phyloP scores from a whole-genome alignment of 2,329 filamentous ascomycete genomes.

The Colletotrichum gigasporum region DNA sequence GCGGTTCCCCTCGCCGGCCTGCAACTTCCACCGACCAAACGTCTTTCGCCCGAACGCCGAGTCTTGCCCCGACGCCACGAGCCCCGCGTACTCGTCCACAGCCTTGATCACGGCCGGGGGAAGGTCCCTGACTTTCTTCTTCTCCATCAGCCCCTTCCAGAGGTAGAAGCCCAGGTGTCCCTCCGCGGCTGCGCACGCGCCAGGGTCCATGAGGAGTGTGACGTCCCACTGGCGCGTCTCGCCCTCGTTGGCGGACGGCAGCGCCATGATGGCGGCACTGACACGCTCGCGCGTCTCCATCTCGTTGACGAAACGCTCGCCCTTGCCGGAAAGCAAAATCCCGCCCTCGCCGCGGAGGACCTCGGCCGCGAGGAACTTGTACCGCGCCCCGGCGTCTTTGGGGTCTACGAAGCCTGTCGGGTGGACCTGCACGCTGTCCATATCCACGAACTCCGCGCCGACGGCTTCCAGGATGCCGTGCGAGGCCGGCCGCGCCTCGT shows the following conservation, averaged over 20 bases:
- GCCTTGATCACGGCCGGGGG: conserved; percentile 47
- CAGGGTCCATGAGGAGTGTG: conserved; percentile 67
- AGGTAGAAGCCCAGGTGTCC: conserved; percentile 71
- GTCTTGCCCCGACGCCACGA: conserved; percentile 47
- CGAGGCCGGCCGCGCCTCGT: conserved; percentile 65
- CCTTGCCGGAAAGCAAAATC: conserved; percentile 57
- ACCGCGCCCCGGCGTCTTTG: conserved; percentile 49
- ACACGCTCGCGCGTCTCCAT: conserved; percentile 67
- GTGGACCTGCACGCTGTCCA: conserved; percentile 70
- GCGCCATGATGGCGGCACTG: conserved; percentile 59
- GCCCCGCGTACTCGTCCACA: conserved; percentile 58
- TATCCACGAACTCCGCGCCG: conserved; percentile 56
- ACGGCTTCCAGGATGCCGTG: conserved; percentile 53
- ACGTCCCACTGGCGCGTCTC: conserved; percentile 65
- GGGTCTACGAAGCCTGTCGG: conserved; percentile 72
- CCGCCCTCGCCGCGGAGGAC: conserved; percentile 71
- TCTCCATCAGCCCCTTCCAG: conserved; percentile 69
- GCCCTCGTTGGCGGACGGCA: conserved; percentile 39
- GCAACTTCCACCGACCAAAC: conserved; percentile 66
- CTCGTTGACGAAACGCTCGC: conserved; percentile 69
- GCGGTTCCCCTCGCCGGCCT: conserved; percentile 49
- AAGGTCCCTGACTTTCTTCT: conserved; percentile 63
- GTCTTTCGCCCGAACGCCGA: conserved; percentile 58
- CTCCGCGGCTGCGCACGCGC: conserved; percentile 59
- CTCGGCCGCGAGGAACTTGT: conserved; percentile 73